Percentiles rank a stretch among this genome's conserved stretches.
Conservation (phyloP, 2,329 filamentous ascomycete species). For the Cytospora paraplurivora region DNA sequence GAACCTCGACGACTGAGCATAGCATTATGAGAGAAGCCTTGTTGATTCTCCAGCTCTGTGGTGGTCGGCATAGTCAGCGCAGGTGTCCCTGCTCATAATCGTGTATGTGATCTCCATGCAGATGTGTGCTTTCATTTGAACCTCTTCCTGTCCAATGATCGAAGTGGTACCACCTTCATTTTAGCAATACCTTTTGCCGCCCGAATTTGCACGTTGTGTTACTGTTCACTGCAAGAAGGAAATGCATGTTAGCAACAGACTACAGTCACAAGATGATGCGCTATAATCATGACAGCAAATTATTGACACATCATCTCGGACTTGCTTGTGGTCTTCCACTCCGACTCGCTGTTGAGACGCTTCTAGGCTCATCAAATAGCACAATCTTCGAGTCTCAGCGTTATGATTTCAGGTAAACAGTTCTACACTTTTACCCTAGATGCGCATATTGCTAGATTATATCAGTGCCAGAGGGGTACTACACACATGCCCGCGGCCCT, state of each 20-base stretch:
- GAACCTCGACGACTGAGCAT: too few relatives aligned
- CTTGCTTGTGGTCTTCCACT: conserved; percentile 23
- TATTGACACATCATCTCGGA: conserved; percentile 15
- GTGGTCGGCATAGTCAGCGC: too few relatives aligned
- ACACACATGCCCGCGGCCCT: too few relatives aligned
- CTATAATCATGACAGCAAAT: conserved; percentile 24
- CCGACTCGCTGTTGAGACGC: conserved; percentile 27
- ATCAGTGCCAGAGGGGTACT: too few relatives aligned
- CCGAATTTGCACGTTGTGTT: background rate
- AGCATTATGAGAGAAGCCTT: too few relatives aligned
- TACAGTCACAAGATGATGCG: conserved; percentile 19
- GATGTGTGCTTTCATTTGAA: background rate
- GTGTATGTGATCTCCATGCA: background rate
- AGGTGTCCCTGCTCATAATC: background rate
- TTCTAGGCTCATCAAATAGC: conserved; percentile 29
- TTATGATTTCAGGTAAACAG: too few relatives aligned
- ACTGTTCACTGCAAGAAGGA: conserved; percentile 11
- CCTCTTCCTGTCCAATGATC: conserved; percentile 9
- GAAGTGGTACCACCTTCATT: conserved; percentile 10
- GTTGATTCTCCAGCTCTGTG: background rate
- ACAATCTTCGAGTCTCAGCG: conserved; percentile 22
- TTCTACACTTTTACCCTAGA: too few relatives aligned
- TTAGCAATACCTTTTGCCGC: conserved; percentile 2
- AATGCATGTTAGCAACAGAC: conserved; percentile 4
- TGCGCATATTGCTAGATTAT: too few relatives aligned